Conservation (phyloP, 2,329 filamentous ascomycete genomes). For the Aspergillus phoenicis region DNA sequence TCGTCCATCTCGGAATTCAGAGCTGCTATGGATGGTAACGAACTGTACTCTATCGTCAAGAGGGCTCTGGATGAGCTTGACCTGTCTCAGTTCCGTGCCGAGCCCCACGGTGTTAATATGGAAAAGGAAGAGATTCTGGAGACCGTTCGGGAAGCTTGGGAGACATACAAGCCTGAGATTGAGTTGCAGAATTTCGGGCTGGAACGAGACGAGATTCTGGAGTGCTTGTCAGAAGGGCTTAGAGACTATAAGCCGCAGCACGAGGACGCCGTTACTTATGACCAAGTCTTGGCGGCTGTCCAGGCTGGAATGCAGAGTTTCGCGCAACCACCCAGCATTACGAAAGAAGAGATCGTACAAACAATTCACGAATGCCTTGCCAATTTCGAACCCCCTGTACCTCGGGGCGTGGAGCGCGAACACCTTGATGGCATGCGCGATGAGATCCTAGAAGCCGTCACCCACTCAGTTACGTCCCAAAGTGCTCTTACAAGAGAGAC, state of each 20-base stretch:
- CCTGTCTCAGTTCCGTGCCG: constrained; percentile 62
- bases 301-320: constrained; percentile 85
- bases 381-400: constrained; percentile 59
- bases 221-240: constrained; percentile 82
- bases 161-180: constrained; percentile 91
- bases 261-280: constrained; percentile 68
- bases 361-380: constrained; percentile 85
- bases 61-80: constrained; percentile 65
- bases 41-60: constrained; percentile 83
- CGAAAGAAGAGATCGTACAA: constrained; percentile 79
- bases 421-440: constrained; percentile 35
- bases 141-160: constrained; percentile 87
- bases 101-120: constrained; percentile 55
- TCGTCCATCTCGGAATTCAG: constrained; percentile 64
- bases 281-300: constrained; percentile 83
- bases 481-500: constrained; percentile 35
- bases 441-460: constrained; percentile 38
- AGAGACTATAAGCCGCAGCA: constrained; percentile 65
- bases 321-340: constrained; percentile 68
- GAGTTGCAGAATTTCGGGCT: constrained; percentile 87
- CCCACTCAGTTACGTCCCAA: constrained; percentile 33
- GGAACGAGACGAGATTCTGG: constrained; percentile 85
- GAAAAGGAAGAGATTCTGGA: constrained; percentile 82
- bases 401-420: constrained; percentile 27
- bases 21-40: constrained; percentile 72